Conservation (phyloP, 306 rosid species). For the Mucuna pruriens region DNA sequence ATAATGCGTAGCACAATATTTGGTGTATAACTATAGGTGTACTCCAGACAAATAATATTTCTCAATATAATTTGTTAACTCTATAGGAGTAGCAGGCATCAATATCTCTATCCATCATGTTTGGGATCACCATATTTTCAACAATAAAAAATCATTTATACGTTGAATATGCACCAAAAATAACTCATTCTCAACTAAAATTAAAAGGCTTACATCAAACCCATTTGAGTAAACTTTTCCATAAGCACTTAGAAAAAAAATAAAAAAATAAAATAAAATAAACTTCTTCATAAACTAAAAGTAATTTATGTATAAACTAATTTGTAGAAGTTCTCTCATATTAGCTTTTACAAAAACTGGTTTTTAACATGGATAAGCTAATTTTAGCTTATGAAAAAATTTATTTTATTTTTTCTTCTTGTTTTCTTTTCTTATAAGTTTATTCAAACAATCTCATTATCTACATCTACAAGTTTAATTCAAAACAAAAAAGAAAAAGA, state of each 20-base stretch:
- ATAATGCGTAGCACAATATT: not conserved
- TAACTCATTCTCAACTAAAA: not conserved
- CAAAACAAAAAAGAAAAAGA: not conserved
- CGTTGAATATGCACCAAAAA: not conserved
- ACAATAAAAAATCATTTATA: not conserved
- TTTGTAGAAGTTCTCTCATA: no score
- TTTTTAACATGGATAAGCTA: no score
- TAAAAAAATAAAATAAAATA: no score
- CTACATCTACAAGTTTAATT: not conserved
- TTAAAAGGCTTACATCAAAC: constrained; percentile 6
- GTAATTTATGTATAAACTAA: no score
- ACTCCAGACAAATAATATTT: not conserved
- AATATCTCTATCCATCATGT: constrained; percentile 15
- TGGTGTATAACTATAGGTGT: not conserved
- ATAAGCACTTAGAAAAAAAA: no score
- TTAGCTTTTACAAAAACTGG: no score
- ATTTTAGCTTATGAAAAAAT: no score
- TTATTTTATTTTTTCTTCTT: no score
- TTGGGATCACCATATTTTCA: constrained; percentile 10
- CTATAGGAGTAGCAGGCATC: constrained; percentile 18
- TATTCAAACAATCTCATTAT: no score
- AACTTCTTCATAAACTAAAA: no score
- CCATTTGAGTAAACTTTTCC: no score
- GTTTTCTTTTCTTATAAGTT: no score
- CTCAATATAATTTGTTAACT: constrained; percentile 2